Evolutionary conservation across 202 grass and related monocot genomes (phyloP).

Genomic region (Digitaria exilis): DNA sequence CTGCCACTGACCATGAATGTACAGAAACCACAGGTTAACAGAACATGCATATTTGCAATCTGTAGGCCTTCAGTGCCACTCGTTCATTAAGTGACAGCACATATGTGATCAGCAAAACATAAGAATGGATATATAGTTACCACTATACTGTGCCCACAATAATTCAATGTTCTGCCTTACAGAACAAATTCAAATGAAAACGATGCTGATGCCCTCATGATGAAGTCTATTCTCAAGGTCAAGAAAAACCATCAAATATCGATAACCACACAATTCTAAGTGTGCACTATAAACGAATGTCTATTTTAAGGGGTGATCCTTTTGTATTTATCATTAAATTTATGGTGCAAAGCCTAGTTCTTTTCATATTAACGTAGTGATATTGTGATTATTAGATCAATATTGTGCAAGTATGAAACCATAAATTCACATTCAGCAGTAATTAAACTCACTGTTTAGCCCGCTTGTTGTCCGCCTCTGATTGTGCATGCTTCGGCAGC

Average conservation of each 20-base stretch:
- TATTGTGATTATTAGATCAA: not conserved
- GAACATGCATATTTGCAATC: not conserved
- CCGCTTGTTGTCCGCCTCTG: constrained; percentile 69
- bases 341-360: not conserved
- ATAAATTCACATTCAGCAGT: constrained; percentile 13
- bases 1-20: not conserved
- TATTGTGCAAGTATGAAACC: not conserved
- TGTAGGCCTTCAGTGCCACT: not conserved
- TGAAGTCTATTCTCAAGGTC: not conserved
- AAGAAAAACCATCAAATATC: constrained; percentile 12
- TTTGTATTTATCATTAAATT: constrained; percentile 9
- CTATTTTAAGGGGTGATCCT: not conserved
- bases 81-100: constrained; percentile 7
- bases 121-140: constrained; percentile 5
- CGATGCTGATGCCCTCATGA: not conserved
- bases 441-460: constrained; percentile 85
- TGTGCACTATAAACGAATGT: not conserved
- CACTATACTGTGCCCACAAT: not conserved
- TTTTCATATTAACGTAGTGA: not conserved
- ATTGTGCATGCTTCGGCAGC: constrained; percentile 56
- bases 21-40: not conserved
- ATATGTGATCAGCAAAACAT: not conserved
- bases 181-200: not conserved
- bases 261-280: not conserved
- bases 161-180: not conserved